Evolutionary conservation across 169 alveolate species (phyloP), one percentile per base, ranked within the genome.

Genomic region (Plasmodium ovale): DNA sequence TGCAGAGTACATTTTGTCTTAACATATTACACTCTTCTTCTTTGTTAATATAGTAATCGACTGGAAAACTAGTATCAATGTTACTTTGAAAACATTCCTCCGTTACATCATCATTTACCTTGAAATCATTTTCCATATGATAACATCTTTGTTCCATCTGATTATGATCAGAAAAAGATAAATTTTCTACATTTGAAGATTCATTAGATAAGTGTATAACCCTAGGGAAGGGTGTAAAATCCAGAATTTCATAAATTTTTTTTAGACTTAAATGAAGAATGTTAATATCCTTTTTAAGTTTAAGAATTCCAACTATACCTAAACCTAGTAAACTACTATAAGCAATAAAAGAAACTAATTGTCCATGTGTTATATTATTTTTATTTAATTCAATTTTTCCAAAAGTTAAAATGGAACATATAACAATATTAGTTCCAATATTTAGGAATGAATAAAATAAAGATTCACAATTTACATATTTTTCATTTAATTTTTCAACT

Each of bases 181-280:
- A n/a, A n/a, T n/a, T n/a, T n/a, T n/a, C n/a, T n/a, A n/a, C n/a
- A 14, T 1, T 27, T 16, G 1, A 0, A 14, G 39, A 33, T 16
- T 14, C n/a, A 5, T 10, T 39, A 23, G 1, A 1, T n/a, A n/a
- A 4, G 25, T 37, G 33, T 19, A 21, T 10, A 33, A 9, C 2
- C n/a, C n/a, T n/a, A n/a, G n/a, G n/a, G n/a, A n/a, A n/a, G 14
- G 72, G 64, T 7, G 87, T 1, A 59, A 72, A 72, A 25, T 79
- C 89, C 47, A 79, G 16, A 21, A 79, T 79, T 44, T 79, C 82
- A 44, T 79, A 79, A 29, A 79, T 79, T 68, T 79, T 79, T 12
- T 64, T 39, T 4, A 79, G 23, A 64, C 89, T 54, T 29, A 79
- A 39, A 2, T 79, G 77, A 25, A 79, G 59, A 47, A 64, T 23